Evolutionary conservation across 768 basidiomycete genomes (phyloP).

Genomic region (Xerocomus potaroensis): DNA sequence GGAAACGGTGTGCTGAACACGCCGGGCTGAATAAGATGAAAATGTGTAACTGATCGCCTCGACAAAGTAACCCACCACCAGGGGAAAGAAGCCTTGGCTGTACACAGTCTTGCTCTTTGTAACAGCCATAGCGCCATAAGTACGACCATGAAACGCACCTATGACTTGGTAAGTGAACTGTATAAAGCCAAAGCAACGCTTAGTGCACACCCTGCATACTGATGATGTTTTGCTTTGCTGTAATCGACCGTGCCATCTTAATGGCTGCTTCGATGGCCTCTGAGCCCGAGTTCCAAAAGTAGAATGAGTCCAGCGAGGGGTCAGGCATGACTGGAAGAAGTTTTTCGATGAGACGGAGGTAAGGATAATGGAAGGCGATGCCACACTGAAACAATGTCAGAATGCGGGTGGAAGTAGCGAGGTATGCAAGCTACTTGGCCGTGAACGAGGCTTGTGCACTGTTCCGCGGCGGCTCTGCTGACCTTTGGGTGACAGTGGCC

Average conservation of each 20-base stretch:
- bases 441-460: slow-evolving; percentile 78
- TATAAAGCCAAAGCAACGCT: neutral
- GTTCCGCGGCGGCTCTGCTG: slow-evolving; percentile 84
- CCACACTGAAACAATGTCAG: slow-evolving; percentile 59
- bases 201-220: slow-evolving; percentile 69
- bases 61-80: slow-evolving; percentile 59
- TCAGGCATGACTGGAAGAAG: slow-evolving; percentile 89
- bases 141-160: slow-evolving; percentile 89
- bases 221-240: slow-evolving; percentile 84
- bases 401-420: neutral
- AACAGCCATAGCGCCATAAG: slow-evolving; percentile 88
- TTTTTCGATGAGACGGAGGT: slow-evolving; percentile 80
- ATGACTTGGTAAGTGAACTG: slow-evolving; percentile 1
- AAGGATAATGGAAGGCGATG: slow-evolving; percentile 83
- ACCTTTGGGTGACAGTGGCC: slow-evolving; percentile 88
- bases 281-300: slow-evolving; percentile 95
- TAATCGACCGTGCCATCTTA: slow-evolving; percentile 79
- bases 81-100: slow-evolving; percentile 68
- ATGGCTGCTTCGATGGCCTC: slow-evolving; percentile 90
- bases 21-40: slow-evolving; percentile 54
- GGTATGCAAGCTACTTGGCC: slow-evolving; percentile 50
- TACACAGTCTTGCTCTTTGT: slow-evolving; percentile 95
- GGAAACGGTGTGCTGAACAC: slow-evolving; percentile 82
- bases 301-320: slow-evolving; percentile 89
- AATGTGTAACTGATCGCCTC: neutral